These are phyloP conservation scores for Aspergillus tamarii DNA, from an alignment of 2,329 filamentous ascomycete species.

Conservation along the genomic window DNA sequence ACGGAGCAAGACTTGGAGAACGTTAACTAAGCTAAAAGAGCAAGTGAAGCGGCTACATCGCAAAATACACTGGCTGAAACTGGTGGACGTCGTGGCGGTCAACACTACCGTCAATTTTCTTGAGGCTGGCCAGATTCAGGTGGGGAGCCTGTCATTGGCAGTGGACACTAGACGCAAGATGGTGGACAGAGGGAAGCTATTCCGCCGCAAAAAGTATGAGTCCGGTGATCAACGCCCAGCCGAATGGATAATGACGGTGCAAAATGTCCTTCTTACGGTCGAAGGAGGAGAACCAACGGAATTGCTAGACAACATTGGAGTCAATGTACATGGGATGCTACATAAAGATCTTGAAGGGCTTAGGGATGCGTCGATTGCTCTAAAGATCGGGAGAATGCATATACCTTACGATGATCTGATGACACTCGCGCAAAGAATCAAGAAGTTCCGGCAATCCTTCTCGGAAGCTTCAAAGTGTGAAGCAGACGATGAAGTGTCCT, in stretches of 20 bases:
- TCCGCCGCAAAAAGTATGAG: slow-evolving; percentile 74
- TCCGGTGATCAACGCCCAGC: slow-evolving; percentile 71
- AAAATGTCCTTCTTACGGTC: slow-evolving; percentile 86
- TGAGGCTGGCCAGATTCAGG: slow-evolving; percentile 80
- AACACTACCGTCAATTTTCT: slow-evolving; percentile 76
- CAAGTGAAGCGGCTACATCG: slow-evolving; percentile 82
- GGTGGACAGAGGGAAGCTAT: slow-evolving; percentile 86
- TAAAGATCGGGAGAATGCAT: slow-evolving; percentile 89
- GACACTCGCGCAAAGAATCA: slow-evolving; percentile 42
- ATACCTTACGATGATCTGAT: slow-evolving; percentile 86
- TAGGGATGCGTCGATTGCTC: slow-evolving; percentile 82
- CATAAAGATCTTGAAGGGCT: slow-evolving; percentile 84
- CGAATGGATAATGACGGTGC: slow-evolving; percentile 88
- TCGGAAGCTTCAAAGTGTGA: slow-evolving; percentile 45
- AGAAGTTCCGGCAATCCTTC: slow-evolving; percentile 37
- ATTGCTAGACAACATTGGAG: slow-evolving; percentile 80
- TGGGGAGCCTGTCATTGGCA: slow-evolving; percentile 81
- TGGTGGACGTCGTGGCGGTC: slow-evolving; percentile 85
- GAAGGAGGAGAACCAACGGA: slow-evolving; percentile 84
- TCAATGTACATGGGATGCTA: slow-evolving; percentile 90
- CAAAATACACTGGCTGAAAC: slow-evolving; percentile 82
- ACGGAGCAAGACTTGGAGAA: slow-evolving; percentile 77
- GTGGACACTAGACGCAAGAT: slow-evolving; percentile 92
- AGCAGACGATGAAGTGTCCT: slow-evolving; percentile 62
- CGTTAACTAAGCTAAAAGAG: slow-evolving; percentile 78